Evolutionary conservation across 2,329 filamentous ascomycete species (phyloP).

Genomic region (Neopestalotiopsis rosae): DNA sequence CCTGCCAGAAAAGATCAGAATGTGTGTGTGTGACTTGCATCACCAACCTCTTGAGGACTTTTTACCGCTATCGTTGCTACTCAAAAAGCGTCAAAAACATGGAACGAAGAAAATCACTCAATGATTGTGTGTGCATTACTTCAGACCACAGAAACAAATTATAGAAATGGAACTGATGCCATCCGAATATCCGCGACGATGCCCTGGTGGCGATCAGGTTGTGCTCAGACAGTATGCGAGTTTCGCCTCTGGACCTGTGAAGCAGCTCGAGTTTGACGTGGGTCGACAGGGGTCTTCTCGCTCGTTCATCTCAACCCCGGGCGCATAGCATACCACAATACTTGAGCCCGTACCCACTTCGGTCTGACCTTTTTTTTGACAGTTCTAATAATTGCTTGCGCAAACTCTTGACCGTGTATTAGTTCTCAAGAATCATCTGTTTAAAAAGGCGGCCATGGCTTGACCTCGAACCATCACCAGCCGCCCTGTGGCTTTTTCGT

Average conservation of each 20-base stretch:
- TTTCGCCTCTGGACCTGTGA: slow-evolving; percentile 36
- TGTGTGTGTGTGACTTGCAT: slow-evolving; percentile 5
- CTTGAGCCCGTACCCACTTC: neutral
- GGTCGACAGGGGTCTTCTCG: slow-evolving; percentile 18
- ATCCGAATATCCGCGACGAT: slow-evolving; percentile 24
- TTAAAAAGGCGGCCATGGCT: neutral
- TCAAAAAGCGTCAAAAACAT: neutral
- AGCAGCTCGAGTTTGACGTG: slow-evolving; percentile 29
- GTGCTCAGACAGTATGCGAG: slow-evolving; percentile 30
- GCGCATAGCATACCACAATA: neutral
- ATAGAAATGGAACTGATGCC: slow-evolving; percentile 12
- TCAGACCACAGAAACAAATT: slow-evolving; percentile 3
- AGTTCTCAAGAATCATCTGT: neutral
- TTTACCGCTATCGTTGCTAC: neutral
- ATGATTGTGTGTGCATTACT: neutral
- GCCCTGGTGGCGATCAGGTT: slow-evolving; percentile 24
- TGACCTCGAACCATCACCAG: slow-evolving; percentile 4
- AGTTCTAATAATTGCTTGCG: neutral
- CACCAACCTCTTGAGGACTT: slow-evolving; percentile 3
- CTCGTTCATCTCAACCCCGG: neutral
- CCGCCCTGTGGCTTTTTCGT: neutral
- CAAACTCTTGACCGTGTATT: neutral
- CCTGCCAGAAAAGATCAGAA: neutral
- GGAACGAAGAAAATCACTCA: neutral
- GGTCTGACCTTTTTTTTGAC: neutral